phyloP scores from a whole-genome alignment of 768 basidiomycete species.

The Lepiota venenata region DNA sequence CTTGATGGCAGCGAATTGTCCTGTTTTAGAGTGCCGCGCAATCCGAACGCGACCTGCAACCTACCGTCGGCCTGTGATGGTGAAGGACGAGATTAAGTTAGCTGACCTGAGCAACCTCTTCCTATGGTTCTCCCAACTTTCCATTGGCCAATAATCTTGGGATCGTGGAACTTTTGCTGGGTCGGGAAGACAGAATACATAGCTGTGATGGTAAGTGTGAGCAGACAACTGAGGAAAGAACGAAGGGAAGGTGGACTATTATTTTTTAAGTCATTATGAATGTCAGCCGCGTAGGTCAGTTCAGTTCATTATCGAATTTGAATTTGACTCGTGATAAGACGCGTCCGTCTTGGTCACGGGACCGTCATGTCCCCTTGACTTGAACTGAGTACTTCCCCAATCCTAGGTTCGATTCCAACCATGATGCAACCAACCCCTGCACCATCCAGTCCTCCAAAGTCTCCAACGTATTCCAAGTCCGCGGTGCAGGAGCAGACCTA shows the following conservation, averaged over 20 bases:
- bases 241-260: not conserved
- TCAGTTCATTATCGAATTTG: slow-evolving; percentile 16
- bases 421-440: slow-evolving; percentile 68
- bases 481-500: slow-evolving; percentile 34
- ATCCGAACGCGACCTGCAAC: slow-evolving; percentile 81
- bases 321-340: slow-evolving; percentile 16
- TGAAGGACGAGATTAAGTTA: not conserved
- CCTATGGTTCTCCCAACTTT: slow-evolving; percentile 84
- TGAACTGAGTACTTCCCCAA: not conserved
- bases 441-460: slow-evolving; percentile 53
- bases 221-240: slow-evolving; percentile 16
- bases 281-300: not conserved
- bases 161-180: slow-evolving; percentile 33
- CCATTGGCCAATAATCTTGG: slow-evolving; percentile 76
- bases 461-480: slow-evolving; percentile 30
- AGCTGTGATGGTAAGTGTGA: slow-evolving; percentile 13
- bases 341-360: slow-evolving; percentile 26
- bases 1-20: slow-evolving; percentile 91
- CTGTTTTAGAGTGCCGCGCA: slow-evolving; percentile 83
- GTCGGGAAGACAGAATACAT: not conserved
- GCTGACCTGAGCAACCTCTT: slow-evolving; percentile 71
- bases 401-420: not conserved
- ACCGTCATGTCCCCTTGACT: slow-evolving; percentile 11
- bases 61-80: not conserved
- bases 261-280: too few species aligned